Percentiles rank a stretch among this genome's conserved stretches.
These are phyloP conservation scores for Cenchrus purpureus DNA, from an alignment of 176 grass and related monocot genomes.

Conservation along the genomic window DNA sequence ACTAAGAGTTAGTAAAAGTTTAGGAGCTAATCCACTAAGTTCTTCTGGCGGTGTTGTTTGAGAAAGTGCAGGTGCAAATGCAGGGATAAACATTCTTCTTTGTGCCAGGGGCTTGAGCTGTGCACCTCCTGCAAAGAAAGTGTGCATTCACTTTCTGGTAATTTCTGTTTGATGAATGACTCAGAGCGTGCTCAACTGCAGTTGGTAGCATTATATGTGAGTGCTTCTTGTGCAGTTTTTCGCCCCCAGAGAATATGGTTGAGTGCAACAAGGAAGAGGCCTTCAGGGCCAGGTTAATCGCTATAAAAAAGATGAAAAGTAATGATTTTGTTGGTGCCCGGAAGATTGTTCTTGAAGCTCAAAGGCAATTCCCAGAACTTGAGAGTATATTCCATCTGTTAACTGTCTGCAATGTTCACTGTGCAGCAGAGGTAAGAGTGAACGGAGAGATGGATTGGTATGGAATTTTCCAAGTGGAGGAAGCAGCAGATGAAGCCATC, in stretches of 20 bases:
- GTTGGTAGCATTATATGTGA: too few species aligned
- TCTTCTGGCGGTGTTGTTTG: background rate
- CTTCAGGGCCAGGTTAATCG: conserved; percentile 67
- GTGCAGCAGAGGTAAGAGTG: conserved; percentile 54
- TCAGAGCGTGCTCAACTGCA: too few species aligned
- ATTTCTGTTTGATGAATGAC: too few species aligned
- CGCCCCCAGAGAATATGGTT: background rate
- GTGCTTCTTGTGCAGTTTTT: too few species aligned
- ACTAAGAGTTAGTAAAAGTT: conserved; percentile 1
- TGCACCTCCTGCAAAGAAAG: too few species aligned
- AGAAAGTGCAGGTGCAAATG: background rate
- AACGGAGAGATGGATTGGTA: conserved; percentile 69
- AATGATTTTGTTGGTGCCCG: conserved; percentile 70
- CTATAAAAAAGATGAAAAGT: conserved; percentile 58
- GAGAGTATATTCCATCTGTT: conserved; percentile 72
- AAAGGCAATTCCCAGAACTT: conserved; percentile 75
- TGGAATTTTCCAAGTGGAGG: conserved; percentile 68
- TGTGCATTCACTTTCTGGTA: too few species aligned
- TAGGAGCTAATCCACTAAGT: conserved; percentile 14
- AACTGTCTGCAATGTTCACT: conserved; percentile 80
- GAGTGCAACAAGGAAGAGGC: conserved; percentile 86
- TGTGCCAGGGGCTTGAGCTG: too few species aligned
- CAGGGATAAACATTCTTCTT: too few species aligned
- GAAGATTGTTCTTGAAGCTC: conserved; percentile 68
- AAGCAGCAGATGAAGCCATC: conserved; percentile 56